These are phyloP conservation scores for Fraxinus greggii DNA, from an alignment of 305 asterid genomes.

Conservation along the genomic window DNA sequence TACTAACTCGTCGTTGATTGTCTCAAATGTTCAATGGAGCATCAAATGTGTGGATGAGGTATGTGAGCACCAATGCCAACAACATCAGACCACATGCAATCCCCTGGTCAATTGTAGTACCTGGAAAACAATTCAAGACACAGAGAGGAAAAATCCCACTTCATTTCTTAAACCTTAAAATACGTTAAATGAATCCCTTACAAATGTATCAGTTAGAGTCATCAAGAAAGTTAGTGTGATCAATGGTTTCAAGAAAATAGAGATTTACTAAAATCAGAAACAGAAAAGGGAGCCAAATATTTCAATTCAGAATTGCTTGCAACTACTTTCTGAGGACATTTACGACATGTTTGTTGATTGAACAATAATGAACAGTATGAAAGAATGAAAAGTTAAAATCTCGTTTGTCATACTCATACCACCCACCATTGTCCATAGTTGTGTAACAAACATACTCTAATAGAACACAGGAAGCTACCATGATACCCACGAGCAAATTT, in stretches of 20 bases:
- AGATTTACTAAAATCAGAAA: neutral
- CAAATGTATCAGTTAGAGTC: neutral
- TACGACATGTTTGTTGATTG: neutral
- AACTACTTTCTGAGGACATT: neutral
- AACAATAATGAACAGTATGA: neutral
- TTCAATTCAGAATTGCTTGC: neutral
- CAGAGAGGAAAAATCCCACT: neutral
- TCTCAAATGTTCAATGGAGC: slow-evolving; percentile 35
- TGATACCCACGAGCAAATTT: neutral
- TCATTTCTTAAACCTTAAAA: neutral
- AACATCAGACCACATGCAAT: slow-evolving; percentile 63
- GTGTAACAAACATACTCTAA: neutral
- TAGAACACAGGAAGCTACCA: neutral
- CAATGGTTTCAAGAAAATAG: neutral
- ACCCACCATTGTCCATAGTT: neutral
- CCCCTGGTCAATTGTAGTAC: slow-evolving; percentile 68
- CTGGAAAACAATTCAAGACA: slow-evolving; percentile 29
- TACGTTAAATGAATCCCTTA: neutral
- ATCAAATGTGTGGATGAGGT: slow-evolving; percentile 57
- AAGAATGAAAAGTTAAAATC: too few relatives aligned
- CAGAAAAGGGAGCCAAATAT: neutral
- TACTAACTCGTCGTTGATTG: slow-evolving; percentile 10
- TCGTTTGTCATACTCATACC: neutral
- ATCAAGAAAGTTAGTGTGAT: neutral
- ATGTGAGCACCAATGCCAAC: slow-evolving; percentile 62